Base-by-base conservation (phyloP, 495 filamentous ascomycete species). In the Lichina pygmaea region DNA sequence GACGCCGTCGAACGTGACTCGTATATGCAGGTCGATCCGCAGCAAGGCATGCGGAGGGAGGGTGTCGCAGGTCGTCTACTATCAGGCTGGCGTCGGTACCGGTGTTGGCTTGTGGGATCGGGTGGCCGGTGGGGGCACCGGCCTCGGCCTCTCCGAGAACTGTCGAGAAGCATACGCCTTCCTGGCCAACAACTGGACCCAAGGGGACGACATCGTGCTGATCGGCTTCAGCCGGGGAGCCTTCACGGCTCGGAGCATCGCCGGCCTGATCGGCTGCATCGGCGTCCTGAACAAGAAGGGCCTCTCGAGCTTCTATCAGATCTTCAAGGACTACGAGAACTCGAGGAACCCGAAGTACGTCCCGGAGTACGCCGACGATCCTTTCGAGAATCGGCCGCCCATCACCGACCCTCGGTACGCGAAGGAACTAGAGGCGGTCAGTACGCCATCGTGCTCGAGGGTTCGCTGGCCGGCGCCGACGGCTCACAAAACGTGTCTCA, bases 141-240 rank as follows among this genome's bases (percentile, higher is more conserved):
- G 56, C 31, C 41, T 48, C 32, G 53, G 55, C 7, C 33, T 58
- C 34, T 44, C 56, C 13, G 61, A 66, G 32, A 67, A 71, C 44
- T 59, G 69, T 6, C 55, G 62, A 24, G 63, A 66, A 46, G 66
- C 66, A 3, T 70, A 71, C 48, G 54, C 54, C 34, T 71, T 69
- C 49, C 49, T 70, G 8, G 58, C 59, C 0, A 55, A 61, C 34
- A 72, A 75, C 49, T 72, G 67, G 46, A 51, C 55, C 8, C 15
- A 24, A 3, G 69, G 66, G 15, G 72, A 76, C 52, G 60, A 74
- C 50, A 68, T 76, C 16, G 69, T 63, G 54, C 66, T 71, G 44
- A 65, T 76, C 45, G 72, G 72, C 2, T 76, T 75, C 53, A 73
- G 69, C 2, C 60, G 72, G 7, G 72, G 72, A 6, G 70, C 71